phyloP scores from a whole-genome alignment of 139 green algal species.

The Coelastrella sp. region DNA sequence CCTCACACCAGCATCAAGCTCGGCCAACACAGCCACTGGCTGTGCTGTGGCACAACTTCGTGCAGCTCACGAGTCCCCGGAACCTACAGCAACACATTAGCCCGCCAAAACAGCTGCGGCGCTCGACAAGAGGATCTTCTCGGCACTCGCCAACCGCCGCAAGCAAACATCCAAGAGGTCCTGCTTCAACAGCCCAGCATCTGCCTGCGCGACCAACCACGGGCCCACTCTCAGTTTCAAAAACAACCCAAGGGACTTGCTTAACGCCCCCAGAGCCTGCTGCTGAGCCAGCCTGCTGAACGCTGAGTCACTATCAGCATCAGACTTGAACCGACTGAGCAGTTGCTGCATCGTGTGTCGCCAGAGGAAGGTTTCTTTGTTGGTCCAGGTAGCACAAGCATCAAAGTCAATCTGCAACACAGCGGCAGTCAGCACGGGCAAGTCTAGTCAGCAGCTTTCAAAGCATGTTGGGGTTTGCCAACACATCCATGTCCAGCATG shows the following conservation, averaged over 20 bases:
- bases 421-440: not conserved
- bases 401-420: conserved; percentile 66
- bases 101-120: conserved; percentile 37
- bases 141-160: not conserved
- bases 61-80: not conserved
- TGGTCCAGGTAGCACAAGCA: conserved; percentile 41
- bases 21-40: not conserved
- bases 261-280: conserved; percentile 37
- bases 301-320: conserved; percentile 13
- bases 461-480: no score
- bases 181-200: conserved; percentile 7
- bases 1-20: no score
- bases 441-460: no score
- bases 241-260: conserved; percentile 56
- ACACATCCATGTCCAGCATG: not conserved
- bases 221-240: conserved; percentile 66
- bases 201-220: conserved; percentile 65
- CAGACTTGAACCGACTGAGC: conserved; percentile 54
- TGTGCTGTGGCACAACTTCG: not conserved
- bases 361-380: conserved; percentile 69
- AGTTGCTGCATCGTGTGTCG: conserved; percentile 72
- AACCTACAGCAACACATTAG: not conserved
- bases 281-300: conserved; percentile 28
- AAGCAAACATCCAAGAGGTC: conserved; percentile 4
- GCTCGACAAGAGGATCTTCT: conserved; percentile 31